Conservation (phyloP, 2,329 filamentous ascomycete species). For the Thyridium curvatum region DNA sequence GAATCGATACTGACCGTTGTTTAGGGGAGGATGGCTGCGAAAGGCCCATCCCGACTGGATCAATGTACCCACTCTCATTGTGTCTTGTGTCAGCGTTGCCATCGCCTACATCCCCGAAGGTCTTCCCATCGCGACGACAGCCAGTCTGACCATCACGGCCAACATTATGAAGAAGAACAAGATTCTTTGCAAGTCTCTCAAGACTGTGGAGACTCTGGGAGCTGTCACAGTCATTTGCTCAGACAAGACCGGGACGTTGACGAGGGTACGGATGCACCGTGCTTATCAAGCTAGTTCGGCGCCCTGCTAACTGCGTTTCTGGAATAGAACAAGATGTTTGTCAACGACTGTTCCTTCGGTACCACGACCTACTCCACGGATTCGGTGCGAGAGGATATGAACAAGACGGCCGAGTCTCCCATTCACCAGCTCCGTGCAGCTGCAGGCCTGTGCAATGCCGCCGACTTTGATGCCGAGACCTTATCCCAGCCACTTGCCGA, state of each 20-base stretch:
- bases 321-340: conserved; percentile 69
- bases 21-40: conserved; percentile 63
- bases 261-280: too few species aligned
- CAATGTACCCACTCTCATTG: conserved; percentile 63
- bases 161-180: conserved; percentile 73
- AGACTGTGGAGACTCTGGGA: conserved; percentile 71
- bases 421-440: conserved; percentile 52
- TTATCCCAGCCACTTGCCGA: conserved; percentile 50
- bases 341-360: conserved; percentile 62
- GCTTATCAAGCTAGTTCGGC: too few species aligned
- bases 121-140: conserved; percentile 62
- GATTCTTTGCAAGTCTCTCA: conserved; percentile 73
- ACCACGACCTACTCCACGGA: too few species aligned
- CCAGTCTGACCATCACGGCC: conserved; percentile 70
- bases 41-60: conserved; percentile 64
- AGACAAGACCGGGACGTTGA: conserved; percentile 70
- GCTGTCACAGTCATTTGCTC: conserved; percentile 69
- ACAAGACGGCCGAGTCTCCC: conserved; percentile 44
- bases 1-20: neutral
- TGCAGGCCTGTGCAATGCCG: conserved; percentile 66
- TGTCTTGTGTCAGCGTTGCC: conserved; percentile 65
- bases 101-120: conserved; percentile 74
- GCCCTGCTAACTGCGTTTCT: too few species aligned
- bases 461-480: conserved; percentile 65
- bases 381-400: too few species aligned